Percentiles rank a stretch among this genome's conserved stretches.
phyloP scores from a whole-genome alignment of 306 rosid species.

The Quercus variabilis region DNA sequence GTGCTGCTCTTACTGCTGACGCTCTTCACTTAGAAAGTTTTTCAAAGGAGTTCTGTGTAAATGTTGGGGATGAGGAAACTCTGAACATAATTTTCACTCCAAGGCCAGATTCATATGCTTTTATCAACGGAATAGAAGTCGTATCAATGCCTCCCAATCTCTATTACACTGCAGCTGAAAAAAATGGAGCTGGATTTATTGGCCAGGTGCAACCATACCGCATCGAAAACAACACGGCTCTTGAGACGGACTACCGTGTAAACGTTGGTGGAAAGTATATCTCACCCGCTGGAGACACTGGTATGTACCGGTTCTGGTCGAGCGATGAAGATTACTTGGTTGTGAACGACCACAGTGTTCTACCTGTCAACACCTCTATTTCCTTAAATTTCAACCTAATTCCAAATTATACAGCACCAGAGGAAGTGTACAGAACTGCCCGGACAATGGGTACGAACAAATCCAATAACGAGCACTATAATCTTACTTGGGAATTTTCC shows the following conservation, averaged over 20 bases:
- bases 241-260: neutral
- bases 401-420: slow-evolving; percentile 29
- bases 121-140: neutral
- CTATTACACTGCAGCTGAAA: neutral
- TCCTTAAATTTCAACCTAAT: neutral
- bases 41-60: neutral
- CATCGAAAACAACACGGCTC: neutral
- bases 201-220: accelerated
- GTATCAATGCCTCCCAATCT: neutral
- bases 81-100: neutral
- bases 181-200: accelerated
- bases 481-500: slow-evolving; percentile 23
- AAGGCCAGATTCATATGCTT: neutral
- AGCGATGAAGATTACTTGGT: accelerated
- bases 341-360: accelerated
- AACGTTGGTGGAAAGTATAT: neutral
- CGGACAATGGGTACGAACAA: slow-evolving; percentile 20
- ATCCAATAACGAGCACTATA: neutral
- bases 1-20: neutral
- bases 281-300: accelerated
- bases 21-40: neutral
- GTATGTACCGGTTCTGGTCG: neutral
- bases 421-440: slow-evolving; percentile 8
- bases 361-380: accelerated
- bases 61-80: neutral